phyloP scores from a whole-genome alignment of 148 eudicot species.

The Rheum nobile region DNA sequence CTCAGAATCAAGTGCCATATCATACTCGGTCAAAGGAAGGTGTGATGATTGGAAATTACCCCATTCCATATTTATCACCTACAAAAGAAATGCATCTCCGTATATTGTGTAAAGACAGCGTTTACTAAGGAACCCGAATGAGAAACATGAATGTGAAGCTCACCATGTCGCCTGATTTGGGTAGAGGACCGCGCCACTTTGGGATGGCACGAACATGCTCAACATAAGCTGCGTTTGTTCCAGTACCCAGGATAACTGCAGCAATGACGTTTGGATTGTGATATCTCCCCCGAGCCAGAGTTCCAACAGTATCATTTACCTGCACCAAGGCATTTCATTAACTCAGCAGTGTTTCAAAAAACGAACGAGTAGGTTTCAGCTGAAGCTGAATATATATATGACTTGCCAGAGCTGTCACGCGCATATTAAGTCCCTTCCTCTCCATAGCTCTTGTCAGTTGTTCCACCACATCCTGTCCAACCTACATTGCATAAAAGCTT shows the following conservation, averaged over 20 bases:
- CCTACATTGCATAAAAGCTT: conserved; percentile 24
- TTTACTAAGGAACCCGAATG: background rate
- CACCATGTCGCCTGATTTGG: conserved; percentile 88
- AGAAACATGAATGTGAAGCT: conserved; percentile 5
- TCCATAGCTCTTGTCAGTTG: conserved; percentile 79
- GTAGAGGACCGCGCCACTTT: conserved; percentile 76
- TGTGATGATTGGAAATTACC: conserved; percentile 79
- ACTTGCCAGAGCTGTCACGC: conserved; percentile 84
- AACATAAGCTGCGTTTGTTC: conserved; percentile 97
- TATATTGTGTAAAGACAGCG: background rate
- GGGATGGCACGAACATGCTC: conserved; percentile 89
- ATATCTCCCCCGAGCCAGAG: conserved; percentile 83
- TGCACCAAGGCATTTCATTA: conserved; percentile 13
- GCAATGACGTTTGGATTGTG: conserved; percentile 54
- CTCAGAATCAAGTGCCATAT: conserved; percentile 50
- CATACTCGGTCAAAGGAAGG: conserved; percentile 73
- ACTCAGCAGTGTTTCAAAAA: background rate
- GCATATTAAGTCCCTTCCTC: conserved; percentile 71
- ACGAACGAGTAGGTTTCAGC: background rate
- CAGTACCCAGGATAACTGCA: conserved; percentile 92
- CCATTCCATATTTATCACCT: conserved; percentile 97
- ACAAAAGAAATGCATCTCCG: background rate
- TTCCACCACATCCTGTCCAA: conserved; percentile 79
- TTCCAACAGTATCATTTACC: conserved; percentile 98
- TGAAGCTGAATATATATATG: background rate